Conservation (phyloP, 106 monocot genomes). For the Platanthera zijinensis region DNA sequence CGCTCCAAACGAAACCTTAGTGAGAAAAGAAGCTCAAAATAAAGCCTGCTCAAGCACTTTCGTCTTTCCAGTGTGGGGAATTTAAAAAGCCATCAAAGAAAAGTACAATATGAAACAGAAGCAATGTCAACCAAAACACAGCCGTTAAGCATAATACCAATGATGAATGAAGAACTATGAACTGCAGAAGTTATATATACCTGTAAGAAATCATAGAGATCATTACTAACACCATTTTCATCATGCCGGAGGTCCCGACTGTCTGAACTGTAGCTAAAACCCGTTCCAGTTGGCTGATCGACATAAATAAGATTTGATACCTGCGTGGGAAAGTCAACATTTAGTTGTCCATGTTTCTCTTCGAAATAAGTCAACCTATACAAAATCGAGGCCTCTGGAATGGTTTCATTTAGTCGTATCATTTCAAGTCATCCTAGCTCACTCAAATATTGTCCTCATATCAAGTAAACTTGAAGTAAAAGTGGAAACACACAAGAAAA, state of each 20-base stretch:
- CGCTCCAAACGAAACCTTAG: too few species aligned
- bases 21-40: too few species aligned
- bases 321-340: slow-evolving; percentile 18
- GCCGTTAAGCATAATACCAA: background rate
- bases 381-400: background rate
- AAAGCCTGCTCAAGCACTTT: too few species aligned
- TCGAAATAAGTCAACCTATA: background rate
- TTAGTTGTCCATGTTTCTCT: background rate
- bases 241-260: slow-evolving; percentile 66
- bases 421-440: too few species aligned
- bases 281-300: slow-evolving; percentile 87
- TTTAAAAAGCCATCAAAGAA: background rate
- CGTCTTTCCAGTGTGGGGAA: too few species aligned
- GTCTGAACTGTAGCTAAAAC: slow-evolving; percentile 78
- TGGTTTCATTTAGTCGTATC: background rate
- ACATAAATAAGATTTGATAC: slow-evolving; percentile 73
- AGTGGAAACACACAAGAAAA: background rate
- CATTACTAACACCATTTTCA: slow-evolving; percentile 72
- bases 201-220: slow-evolving; percentile 85
- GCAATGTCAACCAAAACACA: background rate
- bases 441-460: too few species aligned
- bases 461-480: background rate
- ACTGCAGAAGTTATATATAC: slow-evolving; percentile 13
- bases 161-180: background rate
- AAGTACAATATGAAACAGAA: background rate